Percentiles rank a stretch among this genome's conserved stretches.
Conservation (phyloP, 73 alveolate genomes). For the Tetrahymena borealis region DNA sequence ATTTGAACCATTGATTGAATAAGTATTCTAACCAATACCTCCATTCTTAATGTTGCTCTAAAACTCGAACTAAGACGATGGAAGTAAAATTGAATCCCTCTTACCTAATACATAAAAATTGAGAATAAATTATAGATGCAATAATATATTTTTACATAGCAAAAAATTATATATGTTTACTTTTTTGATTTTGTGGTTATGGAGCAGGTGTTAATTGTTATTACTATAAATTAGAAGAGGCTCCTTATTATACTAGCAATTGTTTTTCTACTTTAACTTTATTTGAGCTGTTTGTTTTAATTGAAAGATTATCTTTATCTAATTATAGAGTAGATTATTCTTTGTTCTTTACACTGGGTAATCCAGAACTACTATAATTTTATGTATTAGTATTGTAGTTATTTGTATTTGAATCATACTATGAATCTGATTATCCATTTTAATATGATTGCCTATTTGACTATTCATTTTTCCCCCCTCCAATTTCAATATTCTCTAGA, state of each 20-base stretch:
- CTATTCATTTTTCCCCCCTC: neutral
- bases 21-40: neutral
- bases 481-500: neutral
- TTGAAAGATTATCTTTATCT: neutral
- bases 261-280: neutral
- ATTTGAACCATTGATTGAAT: no score
- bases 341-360: neutral
- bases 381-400: neutral
- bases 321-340: neutral
- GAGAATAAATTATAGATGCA: neutral
- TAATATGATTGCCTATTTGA: neutral
- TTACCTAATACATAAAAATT: neutral
- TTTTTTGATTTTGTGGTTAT: no score
- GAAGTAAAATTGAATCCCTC: neutral
- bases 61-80: neutral
- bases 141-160: neutral
- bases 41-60: neutral
- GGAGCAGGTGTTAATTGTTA: no score
- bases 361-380: neutral
- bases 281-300: neutral
- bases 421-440: neutral
- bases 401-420: neutral
- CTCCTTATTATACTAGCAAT: neutral
- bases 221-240: neutral
- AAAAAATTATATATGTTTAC: no score